Evolutionary conservation across 225 moss, liverwort and hornwort species (phyloP).

Genomic region (Lunularia cruciata): DNA sequence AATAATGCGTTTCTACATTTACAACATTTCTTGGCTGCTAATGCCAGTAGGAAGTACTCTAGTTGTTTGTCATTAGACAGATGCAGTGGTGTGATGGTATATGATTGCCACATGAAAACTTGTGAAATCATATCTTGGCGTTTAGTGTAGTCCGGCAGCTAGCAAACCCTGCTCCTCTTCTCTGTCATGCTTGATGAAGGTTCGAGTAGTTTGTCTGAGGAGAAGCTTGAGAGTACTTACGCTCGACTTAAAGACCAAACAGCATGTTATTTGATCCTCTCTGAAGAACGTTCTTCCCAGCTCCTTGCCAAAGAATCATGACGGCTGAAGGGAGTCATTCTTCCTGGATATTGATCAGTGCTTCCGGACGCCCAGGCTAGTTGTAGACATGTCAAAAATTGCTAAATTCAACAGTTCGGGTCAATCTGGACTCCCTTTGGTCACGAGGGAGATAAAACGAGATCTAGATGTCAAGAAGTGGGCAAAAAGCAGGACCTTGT

Average conservation of each 20-base stretch:
- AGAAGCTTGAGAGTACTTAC: slow-evolving; percentile 24
- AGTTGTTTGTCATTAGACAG: slow-evolving; percentile 2
- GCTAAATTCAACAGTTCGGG: slow-evolving; percentile 15
- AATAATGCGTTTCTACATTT: slow-evolving; percentile 22
- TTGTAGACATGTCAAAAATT: slow-evolving; percentile 19
- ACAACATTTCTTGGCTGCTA: slow-evolving; percentile 10
- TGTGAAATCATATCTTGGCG: neutral
- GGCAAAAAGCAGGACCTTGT: neutral
- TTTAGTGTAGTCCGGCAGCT: slow-evolving; percentile 7
- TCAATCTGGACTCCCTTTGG: slow-evolving; percentile 20
- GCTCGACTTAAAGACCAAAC: slow-evolving; percentile 18
- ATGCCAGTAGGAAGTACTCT: slow-evolving; percentile 5
- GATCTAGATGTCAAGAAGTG: slow-evolving; percentile 16
- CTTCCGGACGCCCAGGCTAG: slow-evolving; percentile 10
- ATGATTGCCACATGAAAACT: slow-evolving; percentile 7
- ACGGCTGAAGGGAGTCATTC: slow-evolving; percentile 2
- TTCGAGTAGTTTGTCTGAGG: neutral
- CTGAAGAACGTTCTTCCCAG: slow-evolving; percentile 22
- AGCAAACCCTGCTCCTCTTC: neutral
- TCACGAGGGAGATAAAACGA: slow-evolving; percentile 7
- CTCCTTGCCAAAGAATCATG: slow-evolving; percentile 8
- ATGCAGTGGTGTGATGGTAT: slow-evolving; percentile 2
- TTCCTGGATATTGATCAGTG: neutral
- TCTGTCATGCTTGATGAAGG: slow-evolving; percentile 8
- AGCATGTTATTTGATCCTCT: slow-evolving; percentile 1